Evolutionary conservation across 1,139 yeast species (phyloP).

Genomic region (Suhomyces terraborum): DNA sequence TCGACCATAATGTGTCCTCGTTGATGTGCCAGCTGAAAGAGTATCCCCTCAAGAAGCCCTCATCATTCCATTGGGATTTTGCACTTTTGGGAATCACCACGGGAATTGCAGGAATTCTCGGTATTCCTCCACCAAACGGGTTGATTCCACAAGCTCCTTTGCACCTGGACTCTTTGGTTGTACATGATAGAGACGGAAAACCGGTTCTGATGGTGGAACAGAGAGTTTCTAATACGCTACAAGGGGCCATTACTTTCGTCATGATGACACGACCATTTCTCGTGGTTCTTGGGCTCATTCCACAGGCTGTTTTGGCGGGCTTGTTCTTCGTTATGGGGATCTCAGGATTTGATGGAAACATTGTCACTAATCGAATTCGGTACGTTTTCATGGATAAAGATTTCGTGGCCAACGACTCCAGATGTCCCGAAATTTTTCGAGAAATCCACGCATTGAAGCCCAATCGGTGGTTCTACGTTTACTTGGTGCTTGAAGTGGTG

Average conservation of each 20-base stretch:
- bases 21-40: slow-evolving; percentile 86
- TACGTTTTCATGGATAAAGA: slow-evolving; percentile 66
- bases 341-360: slow-evolving; percentile 70
- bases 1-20: slow-evolving; percentile 94
- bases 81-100: slow-evolving; percentile 82
- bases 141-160: slow-evolving; percentile 95
- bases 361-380: slow-evolving; percentile 61
- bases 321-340: slow-evolving; percentile 92
- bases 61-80: slow-evolving; percentile 93
- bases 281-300: slow-evolving; percentile 78
- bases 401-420: slow-evolving; percentile 36
- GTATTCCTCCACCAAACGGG: slow-evolving; percentile 96
- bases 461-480: slow-evolving; percentile 55
- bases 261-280: slow-evolving; percentile 90
- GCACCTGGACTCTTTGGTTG: slow-evolving; percentile 78
- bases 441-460: slow-evolving; percentile 37
- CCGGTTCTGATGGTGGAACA: slow-evolving; percentile 80
- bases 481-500: slow-evolving; percentile 57
- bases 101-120: slow-evolving; percentile 81
- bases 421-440: slow-evolving; percentile 40
- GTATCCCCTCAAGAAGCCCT: slow-evolving; percentile 80
- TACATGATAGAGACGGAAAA: slow-evolving; percentile 51
- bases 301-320: slow-evolving; percentile 92
- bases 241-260: slow-evolving; percentile 80
- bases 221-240: slow-evolving; percentile 77